Percentiles rank a stretch among this genome's conserved stretches.
These are phyloP conservation scores for Herpetomonas tarakana DNA, from an alignment of 208 protist genomes.

Conservation along the genomic window DNA sequence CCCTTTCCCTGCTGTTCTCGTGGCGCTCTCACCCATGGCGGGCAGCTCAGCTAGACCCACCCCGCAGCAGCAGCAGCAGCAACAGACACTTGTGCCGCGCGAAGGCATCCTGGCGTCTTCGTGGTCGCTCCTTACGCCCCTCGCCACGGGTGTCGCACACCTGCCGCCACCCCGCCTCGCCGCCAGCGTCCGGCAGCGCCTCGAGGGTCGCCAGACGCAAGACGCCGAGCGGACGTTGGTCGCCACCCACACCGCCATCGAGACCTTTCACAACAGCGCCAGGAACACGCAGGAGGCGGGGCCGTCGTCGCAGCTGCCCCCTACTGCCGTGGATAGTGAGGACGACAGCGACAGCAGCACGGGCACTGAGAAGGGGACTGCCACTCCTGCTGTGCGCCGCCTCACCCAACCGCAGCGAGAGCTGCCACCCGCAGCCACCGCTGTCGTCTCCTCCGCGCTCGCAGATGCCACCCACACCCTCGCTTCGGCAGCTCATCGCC, in stretches of 20 bases:
- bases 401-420: too few species aligned
- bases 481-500: too few species aligned
- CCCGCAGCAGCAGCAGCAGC: neutral
- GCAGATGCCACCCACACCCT: neutral
- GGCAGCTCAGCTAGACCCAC: neutral
- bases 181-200: neutral
- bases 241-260: neutral
- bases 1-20: conserved; percentile 4
- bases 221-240: neutral
- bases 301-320: too few species aligned
- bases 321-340: too few species aligned
- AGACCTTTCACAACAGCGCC: neutral
- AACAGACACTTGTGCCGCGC: too few species aligned
- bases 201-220: neutral
- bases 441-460: neutral
- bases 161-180: neutral
- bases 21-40: conserved; percentile 12
- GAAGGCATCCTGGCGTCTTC: neutral
- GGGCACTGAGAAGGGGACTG: too few species aligned
- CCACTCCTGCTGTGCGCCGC: too few species aligned
- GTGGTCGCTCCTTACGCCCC: neutral
- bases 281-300: too few species aligned
- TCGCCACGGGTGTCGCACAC: neutral
- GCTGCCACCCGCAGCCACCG: neutral
- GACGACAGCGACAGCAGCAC: too few species aligned